phyloP scores from a whole-genome alignment of 139 green algal genomes.

The Raphidocelis subcapitata region DNA sequence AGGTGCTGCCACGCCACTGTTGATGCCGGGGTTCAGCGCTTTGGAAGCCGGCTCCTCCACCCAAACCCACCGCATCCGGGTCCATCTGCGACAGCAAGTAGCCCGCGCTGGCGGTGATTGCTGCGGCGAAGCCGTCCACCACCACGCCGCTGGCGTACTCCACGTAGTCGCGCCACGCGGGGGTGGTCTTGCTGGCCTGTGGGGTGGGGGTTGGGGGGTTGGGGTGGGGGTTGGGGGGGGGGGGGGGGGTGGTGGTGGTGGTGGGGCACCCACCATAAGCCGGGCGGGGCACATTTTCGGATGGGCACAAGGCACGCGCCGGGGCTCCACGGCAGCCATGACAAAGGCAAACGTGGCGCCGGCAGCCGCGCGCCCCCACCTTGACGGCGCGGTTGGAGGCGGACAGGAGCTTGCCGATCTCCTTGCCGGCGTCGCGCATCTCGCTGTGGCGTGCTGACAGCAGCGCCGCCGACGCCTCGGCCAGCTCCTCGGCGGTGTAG shows the following conservation, averaged over 20 bases:
- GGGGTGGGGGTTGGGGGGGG: too few relatives aligned
- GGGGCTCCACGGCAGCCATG: too few relatives aligned
- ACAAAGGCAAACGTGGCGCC: too few relatives aligned
- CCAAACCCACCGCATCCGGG: constrained; percentile 49
- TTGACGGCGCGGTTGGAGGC: constrained; percentile 67
- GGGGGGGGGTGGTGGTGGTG: too few relatives aligned
- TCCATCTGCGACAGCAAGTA: constrained; percentile 69
- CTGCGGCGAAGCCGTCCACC: constrained; percentile 70
- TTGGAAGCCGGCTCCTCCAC: neutral
- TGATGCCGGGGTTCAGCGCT: too few relatives aligned
- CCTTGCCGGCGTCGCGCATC: constrained; percentile 73
- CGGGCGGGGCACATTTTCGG: too few relatives aligned
- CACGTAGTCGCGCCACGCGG: constrained; percentile 77
- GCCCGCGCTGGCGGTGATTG: constrained; percentile 64
- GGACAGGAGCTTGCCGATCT: constrained; percentile 83
- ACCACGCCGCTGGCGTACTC: constrained; percentile 84
- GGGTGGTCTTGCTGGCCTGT: constrained; percentile 68
- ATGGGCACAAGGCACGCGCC: too few relatives aligned
- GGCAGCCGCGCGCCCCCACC: constrained; percentile 2
- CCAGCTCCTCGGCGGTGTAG: constrained; percentile 81
- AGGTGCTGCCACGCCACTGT: too few relatives aligned
- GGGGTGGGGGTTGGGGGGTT: neutral
- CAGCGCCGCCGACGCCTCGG: constrained; percentile 48
- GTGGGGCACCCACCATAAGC: too few relatives aligned
- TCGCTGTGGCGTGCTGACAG: constrained; percentile 56